Percentiles rank a stretch among this genome's conserved stretches.
Evolutionary conservation across 441 rosid species (phyloP).

Genomic region (Viola pubescens): DNA sequence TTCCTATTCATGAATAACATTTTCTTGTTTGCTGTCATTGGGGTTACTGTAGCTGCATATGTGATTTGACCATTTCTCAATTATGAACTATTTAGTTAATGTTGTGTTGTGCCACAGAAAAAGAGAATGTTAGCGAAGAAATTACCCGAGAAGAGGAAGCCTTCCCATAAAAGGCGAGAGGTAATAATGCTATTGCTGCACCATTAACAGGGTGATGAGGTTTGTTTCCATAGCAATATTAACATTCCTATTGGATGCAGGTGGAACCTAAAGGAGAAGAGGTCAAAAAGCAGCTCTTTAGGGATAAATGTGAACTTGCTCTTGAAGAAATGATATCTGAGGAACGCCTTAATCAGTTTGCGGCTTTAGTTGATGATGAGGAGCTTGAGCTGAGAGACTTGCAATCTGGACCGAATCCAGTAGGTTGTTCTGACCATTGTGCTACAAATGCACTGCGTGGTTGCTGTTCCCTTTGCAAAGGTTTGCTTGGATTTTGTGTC

Average conservation of each 20-base stretch:
- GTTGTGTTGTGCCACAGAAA: conserved; percentile 30
- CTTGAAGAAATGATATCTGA: conserved; percentile 32
- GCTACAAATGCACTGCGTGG: conserved; percentile 37
- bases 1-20: background rate
- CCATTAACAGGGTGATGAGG: conserved; percentile 12
- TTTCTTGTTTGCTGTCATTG: conserved; percentile 6
- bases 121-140: conserved; percentile 51
- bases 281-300: conserved; percentile 27
- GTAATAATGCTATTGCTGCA: conserved; percentile 23
- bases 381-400: conserved; percentile 78
- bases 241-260: conserved; percentile 36
- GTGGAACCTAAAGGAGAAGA: conserved; percentile 32
- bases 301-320: conserved; percentile 67
- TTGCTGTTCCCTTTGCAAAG: conserved; percentile 72
- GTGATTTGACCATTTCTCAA: conserved; percentile 6
- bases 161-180: conserved; percentile 42
- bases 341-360: conserved; percentile 34
- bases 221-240: conserved; percentile 11
- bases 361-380: conserved; percentile 73
- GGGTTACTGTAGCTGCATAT: background rate
- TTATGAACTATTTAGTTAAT: conserved; percentile 13
- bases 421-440: conserved; percentile 57
- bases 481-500: conserved; percentile 30
- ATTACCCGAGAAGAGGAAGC: conserved; percentile 42
- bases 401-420: conserved; percentile 55